Conservation (phyloP, 2,329 filamentous ascomycete species). For the Beauveria scarabaeidicola region DNA sequence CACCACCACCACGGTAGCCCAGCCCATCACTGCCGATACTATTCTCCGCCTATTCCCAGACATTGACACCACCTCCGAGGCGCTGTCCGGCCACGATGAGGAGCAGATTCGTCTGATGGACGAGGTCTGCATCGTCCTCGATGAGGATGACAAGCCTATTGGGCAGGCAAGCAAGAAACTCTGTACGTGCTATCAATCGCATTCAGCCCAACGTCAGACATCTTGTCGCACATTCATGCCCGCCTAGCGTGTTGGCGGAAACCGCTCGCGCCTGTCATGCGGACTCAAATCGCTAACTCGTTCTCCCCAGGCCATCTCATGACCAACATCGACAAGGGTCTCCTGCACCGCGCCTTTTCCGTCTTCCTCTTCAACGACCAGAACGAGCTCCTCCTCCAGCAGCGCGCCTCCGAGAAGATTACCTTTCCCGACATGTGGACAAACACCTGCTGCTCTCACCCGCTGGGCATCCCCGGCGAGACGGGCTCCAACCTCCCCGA, state of each 20-base stretch:
- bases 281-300: neutral
- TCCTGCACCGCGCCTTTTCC: constrained; percentile 94
- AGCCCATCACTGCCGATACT: constrained; percentile 73
- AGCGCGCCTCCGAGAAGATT: constrained; percentile 93
- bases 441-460: constrained; percentile 98
- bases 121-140: constrained; percentile 94
- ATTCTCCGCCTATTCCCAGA: constrained; percentile 86
- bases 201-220: neutral
- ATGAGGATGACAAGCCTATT: constrained; percentile 86
- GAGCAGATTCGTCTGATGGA: constrained; percentile 99
- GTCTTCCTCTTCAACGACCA: constrained; percentile 95
- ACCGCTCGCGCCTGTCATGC: neutral
- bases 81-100: constrained; percentile 85
- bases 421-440: constrained; percentile 99
- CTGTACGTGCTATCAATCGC: constrained; percentile 44
- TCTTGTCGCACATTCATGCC: neutral
- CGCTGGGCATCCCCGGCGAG: constrained; percentile 83
- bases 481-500: constrained; percentile 74
- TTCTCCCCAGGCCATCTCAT: constrained; percentile 73
- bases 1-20: constrained; percentile 39
- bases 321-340: constrained; percentile 94
- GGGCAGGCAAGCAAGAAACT: constrained; percentile 97
- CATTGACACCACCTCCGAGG: constrained; percentile 60
- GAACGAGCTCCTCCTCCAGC: constrained; percentile 88
- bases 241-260: neutral